Conservation (phyloP, 2,329 filamentous ascomycete species). For the Colletotrichum spinosum region DNA sequence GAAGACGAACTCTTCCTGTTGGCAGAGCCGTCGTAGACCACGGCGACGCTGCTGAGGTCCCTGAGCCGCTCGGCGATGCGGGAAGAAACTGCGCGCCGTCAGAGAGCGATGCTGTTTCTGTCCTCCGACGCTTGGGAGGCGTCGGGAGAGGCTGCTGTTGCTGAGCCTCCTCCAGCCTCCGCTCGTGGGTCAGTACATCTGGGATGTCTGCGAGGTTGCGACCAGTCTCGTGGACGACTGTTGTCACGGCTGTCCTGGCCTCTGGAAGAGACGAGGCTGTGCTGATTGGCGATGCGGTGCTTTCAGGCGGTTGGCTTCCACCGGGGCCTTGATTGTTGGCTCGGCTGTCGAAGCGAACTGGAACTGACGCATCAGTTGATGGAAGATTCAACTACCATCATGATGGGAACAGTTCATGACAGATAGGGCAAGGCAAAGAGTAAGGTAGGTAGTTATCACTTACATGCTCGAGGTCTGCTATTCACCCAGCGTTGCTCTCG, state of each 20-base stretch:
- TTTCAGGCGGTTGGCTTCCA: background rate
- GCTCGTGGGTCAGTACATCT: background rate
- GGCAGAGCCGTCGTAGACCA: constrained; percentile 15
- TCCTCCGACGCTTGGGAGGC: constrained; percentile 20
- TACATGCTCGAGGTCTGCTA: constrained; percentile 49
- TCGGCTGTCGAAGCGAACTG: constrained; percentile 27
- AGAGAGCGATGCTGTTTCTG: background rate
- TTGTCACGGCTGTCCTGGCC: background rate
- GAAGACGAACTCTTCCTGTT: background rate
- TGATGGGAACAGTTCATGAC: background rate
- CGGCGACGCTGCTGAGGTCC: background rate
- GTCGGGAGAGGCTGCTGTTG: constrained; percentile 11
- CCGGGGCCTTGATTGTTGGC: constrained; percentile 7
- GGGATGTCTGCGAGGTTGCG: constrained; percentile 11
- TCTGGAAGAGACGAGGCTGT: background rate
- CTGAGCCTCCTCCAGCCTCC: background rate
- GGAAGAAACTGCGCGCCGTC: constrained; percentile 16
- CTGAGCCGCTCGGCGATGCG: constrained; percentile 19
- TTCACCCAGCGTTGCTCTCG: constrained; percentile 52
- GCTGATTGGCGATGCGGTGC: constrained; percentile 9
- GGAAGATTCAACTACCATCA: too few relatives aligned
- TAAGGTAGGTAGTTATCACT: constrained; percentile 23
- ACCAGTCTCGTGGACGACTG: constrained; percentile 3
- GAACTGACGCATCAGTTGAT: too few relatives aligned
- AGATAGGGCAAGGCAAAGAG: rapidly evolving